phyloP scores from a whole-genome alignment of 2,329 filamentous ascomycete genomes.

The Aureobasidium sp. region DNA sequence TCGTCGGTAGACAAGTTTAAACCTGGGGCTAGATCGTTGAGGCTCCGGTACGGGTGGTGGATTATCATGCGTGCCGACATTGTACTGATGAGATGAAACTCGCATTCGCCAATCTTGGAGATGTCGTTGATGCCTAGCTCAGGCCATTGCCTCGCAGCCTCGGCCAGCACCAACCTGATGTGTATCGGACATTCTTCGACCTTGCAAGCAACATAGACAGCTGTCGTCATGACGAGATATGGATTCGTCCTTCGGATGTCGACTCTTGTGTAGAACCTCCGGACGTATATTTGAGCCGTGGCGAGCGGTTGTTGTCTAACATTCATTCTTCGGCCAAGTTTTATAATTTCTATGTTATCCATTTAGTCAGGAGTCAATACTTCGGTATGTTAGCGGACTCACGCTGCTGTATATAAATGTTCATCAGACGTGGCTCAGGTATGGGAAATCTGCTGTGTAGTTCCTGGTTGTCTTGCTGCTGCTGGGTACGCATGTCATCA shows the following conservation, averaged over 20 bases:
- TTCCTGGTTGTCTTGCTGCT: slow-evolving; percentile 40
- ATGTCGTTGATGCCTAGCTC: slow-evolving; percentile 69
- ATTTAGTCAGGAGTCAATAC: background rate
- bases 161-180: slow-evolving; percentile 79
- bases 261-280: slow-evolving; percentile 84
- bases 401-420: slow-evolving; percentile 91
- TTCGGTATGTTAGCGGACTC: slow-evolving; percentile 26
- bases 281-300: slow-evolving; percentile 89
- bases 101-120: slow-evolving; percentile 82
- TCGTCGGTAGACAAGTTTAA: slow-evolving; percentile 66
- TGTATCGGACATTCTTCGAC: slow-evolving; percentile 97
- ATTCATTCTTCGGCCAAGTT: slow-evolving; percentile 74
- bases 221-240: slow-evolving; percentile 85
- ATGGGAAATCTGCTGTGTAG: slow-evolving; percentile 73
- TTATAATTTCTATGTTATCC: slow-evolving; percentile 56
- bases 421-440: slow-evolving; percentile 72
- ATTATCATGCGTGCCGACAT: slow-evolving; percentile 84
- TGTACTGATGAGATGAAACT: slow-evolving; percentile 86
- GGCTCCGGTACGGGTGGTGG: slow-evolving; percentile 80
- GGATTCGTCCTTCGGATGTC: slow-evolving; percentile 90
- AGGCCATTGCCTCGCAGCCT: slow-evolving; percentile 80
- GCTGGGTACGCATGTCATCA: slow-evolving; percentile 61
- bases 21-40: slow-evolving; percentile 57
- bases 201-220: slow-evolving; percentile 91
- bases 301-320: slow-evolving; percentile 87